A percentile compares a stretch with the other conserved stretches of the same genome.
Conservation (phyloP, 495 filamentous ascomycete genomes). For the Stereocaulon alpinum region DNA sequence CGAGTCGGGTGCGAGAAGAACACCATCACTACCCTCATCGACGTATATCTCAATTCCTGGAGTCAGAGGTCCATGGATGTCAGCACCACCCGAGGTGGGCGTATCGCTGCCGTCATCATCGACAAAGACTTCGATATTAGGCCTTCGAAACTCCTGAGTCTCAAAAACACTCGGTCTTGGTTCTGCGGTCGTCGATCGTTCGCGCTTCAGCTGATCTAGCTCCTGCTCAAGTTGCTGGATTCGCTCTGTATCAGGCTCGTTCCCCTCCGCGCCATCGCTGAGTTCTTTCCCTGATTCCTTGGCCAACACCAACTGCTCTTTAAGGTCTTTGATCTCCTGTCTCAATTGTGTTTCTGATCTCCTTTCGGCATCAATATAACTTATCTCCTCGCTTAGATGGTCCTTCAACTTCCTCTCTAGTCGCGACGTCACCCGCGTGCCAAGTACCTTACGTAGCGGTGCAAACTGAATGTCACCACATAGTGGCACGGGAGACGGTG, state of each 20-base stretch:
- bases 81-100: neutral
- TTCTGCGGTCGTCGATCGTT: conserved; percentile 9
- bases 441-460: conserved; percentile 58
- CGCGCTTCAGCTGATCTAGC: conserved; percentile 21
- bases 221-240: conserved; percentile 32
- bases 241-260: conserved; percentile 19
- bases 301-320: conserved; percentile 39
- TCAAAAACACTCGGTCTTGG: neutral
- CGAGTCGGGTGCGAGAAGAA: neutral
- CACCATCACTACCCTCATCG: conserved; percentile 14
- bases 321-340: conserved; percentile 41
- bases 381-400: conserved; percentile 67
- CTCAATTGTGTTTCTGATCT: conserved; percentile 38
- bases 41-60: conserved; percentile 6
- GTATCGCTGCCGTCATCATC: neutral
- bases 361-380: conserved; percentile 50
- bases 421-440: conserved; percentile 59
- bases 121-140: neutral
- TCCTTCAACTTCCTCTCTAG: conserved; percentile 43
- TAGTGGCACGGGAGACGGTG: conserved; percentile 22
- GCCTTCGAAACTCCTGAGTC: neutral
- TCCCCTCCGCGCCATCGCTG: conserved; percentile 9
- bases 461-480: conserved; percentile 47
- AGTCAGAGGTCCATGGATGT: neutral
- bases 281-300: conserved; percentile 28